A percentile compares a stretch with the other conserved stretches of the same genome.
Conservation (phyloP, 106 monocot species). For the Hemerocallis citrina region DNA sequence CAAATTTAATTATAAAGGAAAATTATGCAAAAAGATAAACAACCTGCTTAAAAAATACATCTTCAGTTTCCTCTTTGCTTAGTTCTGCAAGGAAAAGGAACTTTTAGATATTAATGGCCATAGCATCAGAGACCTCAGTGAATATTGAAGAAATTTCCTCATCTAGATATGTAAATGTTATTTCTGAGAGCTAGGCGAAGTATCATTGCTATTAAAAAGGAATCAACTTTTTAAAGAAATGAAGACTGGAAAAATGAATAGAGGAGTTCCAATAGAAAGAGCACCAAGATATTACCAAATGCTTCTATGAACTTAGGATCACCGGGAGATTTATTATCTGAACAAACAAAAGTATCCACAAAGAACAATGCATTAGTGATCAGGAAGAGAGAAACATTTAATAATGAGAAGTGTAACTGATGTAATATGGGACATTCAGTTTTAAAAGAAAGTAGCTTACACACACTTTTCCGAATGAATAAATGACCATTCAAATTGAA, state of each 20-base stretch:
- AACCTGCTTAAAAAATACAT: constrained; percentile 70
- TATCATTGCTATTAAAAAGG: no score
- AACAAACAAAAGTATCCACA: constrained; percentile 11
- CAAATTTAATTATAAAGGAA: no score
- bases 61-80: constrained; percentile 50
- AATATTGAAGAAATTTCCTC: no score
- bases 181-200: no score
- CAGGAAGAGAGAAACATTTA: not conserved
- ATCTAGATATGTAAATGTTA: no score
- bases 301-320: constrained; percentile 71
- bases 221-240: no score
- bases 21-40: no score
- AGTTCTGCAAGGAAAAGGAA: constrained; percentile 35
- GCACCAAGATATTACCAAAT: constrained; percentile 46
- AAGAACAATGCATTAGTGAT: not conserved
- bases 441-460: no score
- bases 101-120: not conserved
- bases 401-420: no score
- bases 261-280: not conserved
- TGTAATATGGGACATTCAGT: no score
- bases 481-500: constrained; percentile 16
- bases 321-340: constrained; percentile 68
- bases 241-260: not conserved
- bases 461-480: no score
- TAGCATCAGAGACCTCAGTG: not conserved